Evolutionary conservation across 495 filamentous ascomycete species (phyloP).

Genomic region (Staphylotrichum longicolle): DNA sequence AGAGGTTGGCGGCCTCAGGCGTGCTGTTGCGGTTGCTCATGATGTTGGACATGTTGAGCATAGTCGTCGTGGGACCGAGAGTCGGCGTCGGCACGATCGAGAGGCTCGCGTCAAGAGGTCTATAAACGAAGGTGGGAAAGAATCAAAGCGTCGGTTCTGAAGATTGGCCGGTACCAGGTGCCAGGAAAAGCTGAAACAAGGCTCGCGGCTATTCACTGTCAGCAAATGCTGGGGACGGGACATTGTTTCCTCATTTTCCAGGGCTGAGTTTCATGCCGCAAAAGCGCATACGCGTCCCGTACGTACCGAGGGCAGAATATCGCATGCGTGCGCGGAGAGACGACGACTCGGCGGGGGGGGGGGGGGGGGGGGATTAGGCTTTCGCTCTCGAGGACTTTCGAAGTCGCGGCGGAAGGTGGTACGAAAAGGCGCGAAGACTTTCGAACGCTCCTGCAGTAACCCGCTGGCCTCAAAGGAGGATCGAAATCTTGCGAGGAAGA

Average conservation of each 20-base stretch:
- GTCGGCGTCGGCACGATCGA: constrained; percentile 10
- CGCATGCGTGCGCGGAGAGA: constrained; percentile 14
- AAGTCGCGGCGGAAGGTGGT: constrained; percentile 44
- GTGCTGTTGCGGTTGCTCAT: constrained; percentile 97
- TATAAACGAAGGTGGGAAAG: constrained; percentile 19
- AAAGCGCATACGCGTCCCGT: neutral
- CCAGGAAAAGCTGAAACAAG: constrained; percentile 39
- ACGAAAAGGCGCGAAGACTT: constrained; percentile 35
- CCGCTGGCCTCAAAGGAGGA: constrained; percentile 88
- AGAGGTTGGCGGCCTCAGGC: constrained; percentile 78
- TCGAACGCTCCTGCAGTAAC: constrained; percentile 78
- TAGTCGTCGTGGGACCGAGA: constrained; percentile 30
- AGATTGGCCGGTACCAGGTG: constrained; percentile 27
- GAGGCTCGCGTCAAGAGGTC: constrained; percentile 22
- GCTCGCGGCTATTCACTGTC: constrained; percentile 31
- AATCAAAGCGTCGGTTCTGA: constrained; percentile 20
- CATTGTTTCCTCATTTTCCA: constrained; percentile 31
- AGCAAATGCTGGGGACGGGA: constrained; percentile 29
- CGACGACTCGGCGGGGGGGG: constrained; percentile 13
- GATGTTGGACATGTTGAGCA: constrained; percentile 63
- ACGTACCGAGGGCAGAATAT: constrained; percentile 22
- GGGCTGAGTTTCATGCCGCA: constrained; percentile 26
- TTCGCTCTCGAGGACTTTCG: constrained; percentile 34
- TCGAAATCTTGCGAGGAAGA: constrained; percentile 43
- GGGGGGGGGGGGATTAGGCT: constrained; percentile 28